These are phyloP conservation scores for Articulospora tetracladia DNA, from an alignment of 495 filamentous ascomycete species.

Conservation along the genomic window DNA sequence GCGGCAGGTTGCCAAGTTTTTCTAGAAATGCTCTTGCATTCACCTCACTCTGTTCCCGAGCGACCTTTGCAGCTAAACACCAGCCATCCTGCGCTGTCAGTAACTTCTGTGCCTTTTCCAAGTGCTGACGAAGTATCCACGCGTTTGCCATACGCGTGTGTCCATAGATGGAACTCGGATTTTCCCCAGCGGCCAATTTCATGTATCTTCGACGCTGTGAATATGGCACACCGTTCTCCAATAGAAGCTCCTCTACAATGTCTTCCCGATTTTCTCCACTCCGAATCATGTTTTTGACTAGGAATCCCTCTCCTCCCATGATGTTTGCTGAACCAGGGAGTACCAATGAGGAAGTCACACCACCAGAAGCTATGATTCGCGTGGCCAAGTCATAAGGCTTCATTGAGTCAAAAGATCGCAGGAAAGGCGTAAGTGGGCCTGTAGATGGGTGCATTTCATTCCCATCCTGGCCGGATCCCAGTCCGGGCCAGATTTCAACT, in stretches of 20 bases:
- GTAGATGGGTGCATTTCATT: conserved; percentile 45
- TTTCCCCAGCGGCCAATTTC: conserved; percentile 72
- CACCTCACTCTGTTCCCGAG: conserved; percentile 24
- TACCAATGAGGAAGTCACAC: conserved; percentile 60
- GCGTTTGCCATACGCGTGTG: conserved; percentile 55
- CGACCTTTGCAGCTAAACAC: conserved; percentile 48
- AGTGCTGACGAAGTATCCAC: conserved; percentile 60
- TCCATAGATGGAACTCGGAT: conserved; percentile 52
- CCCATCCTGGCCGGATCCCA: conserved; percentile 40
- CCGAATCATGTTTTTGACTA: conserved; percentile 56
- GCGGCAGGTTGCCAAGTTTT: conserved; percentile 16
- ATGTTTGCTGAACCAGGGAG: conserved; percentile 63
- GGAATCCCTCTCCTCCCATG: conserved; percentile 62
- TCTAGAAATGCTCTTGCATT: conserved; percentile 15
- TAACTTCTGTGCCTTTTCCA: conserved; percentile 49
- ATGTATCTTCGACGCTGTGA: conserved; percentile 46
- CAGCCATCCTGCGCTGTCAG: conserved; percentile 54
- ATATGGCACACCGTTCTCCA: conserved; percentile 37
- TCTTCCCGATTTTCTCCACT: conserved; percentile 45
- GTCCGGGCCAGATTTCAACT: conserved; percentile 33
- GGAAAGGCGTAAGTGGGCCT: conserved; percentile 48
- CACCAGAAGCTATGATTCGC: conserved; percentile 60
- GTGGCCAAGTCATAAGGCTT: conserved; percentile 50
- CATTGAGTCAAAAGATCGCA: conserved; percentile 52
- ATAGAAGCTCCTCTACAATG: conserved; percentile 43